Base-by-base conservation (phyloP, 106 monocot species). In the Agapanthus africanus region DNA sequence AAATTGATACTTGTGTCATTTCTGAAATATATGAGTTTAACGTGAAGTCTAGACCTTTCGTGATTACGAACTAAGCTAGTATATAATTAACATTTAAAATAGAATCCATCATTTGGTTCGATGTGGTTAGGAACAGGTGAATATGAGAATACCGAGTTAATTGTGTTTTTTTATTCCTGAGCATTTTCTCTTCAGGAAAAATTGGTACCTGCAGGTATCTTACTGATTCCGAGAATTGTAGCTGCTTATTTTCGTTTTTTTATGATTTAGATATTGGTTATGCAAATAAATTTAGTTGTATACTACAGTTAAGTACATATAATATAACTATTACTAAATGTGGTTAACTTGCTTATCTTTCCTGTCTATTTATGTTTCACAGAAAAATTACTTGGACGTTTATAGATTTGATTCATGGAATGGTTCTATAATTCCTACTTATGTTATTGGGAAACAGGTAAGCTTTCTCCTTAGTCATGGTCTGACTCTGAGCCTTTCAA, bases 331-430 rank as follows among this genome's bases (percentile, higher is more conserved):
- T 21, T 3, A 50, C 11, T 21, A 21, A 3, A 50, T 50, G 2
- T 50, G 50, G 50, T 21, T 50, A 46, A 15, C 18, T 21, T 50
- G n/a, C n/a, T 50, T 50, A 46, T 46, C 18, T 7, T 15, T 47
- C n/a, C n/a, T n/a, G n/a, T n/a, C 10, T 56, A 28, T 65, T 54
- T 32, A 40, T 68, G 16, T 78, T 61, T 71, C 78, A 59, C 73
- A 90, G 91, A 97, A 77, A 82, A 91, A 97, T 74, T 97, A 88
- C 59, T 79, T 97, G 84, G 95, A 97, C 78, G 80, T 91, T 66
- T 97, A 97, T 77, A 73, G 72, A 26, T 97, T 89, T 87, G 95
- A 91, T 65, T 82, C 88, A 32, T 97, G 95, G 95, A 91, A 86
- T 59, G 95, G 84, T 63, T 86, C 84, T 23, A 56, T 97, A 62